Base-by-base conservation (phyloP, 768 basidiomycete genomes). In the Psilocybe azurescens region DNA sequence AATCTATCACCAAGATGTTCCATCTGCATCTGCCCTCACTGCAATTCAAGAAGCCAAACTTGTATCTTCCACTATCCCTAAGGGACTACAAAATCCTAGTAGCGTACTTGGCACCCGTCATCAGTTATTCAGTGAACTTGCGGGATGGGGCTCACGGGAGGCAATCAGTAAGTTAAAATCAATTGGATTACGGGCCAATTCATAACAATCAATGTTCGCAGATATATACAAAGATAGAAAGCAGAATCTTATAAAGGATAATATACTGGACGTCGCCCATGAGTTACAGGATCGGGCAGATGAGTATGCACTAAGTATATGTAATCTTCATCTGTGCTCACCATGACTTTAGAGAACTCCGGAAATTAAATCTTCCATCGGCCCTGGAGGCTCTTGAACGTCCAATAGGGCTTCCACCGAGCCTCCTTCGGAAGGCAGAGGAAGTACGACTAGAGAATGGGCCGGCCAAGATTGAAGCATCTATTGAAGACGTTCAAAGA, bases 1-100 rank as follows among this genome's bases (percentile, higher is more conserved):
- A 6, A 97, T 99, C 41, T 99, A 98, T 76, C 94, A 97, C 67
- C 84, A 93, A 54, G 89, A 93, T 59, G 81, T 97, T 1, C 95
- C 96, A 1, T 79, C 94, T 0, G 68, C 84, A 3, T 86, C 90
- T 2, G 83, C 89, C 14, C 83, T 97, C 6, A 77, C 88, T 0
- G 71, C 82, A 0, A 87, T 98, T 53, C 78, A 80, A 32, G 86
- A 86, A 39, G 86, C 87, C 2, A 75, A 84, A 9, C 84, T 98
- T 70, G 91, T 88, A 36, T 83, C 87, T 62, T 73, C 87, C 2
- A 82, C 74, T 14, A 68, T 87, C 2, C 87, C 89, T 0, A 73
- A 79, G 0, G 89, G 80, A 2, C 70, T 95, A 39, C 71, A 72
- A 14, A 85, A 93, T 68, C 89, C 89, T 18, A 79, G 78, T 47